phyloP scores from a whole-genome alignment of 192 early-diverging fungal genomes.

The Dissophora ornata region DNA sequence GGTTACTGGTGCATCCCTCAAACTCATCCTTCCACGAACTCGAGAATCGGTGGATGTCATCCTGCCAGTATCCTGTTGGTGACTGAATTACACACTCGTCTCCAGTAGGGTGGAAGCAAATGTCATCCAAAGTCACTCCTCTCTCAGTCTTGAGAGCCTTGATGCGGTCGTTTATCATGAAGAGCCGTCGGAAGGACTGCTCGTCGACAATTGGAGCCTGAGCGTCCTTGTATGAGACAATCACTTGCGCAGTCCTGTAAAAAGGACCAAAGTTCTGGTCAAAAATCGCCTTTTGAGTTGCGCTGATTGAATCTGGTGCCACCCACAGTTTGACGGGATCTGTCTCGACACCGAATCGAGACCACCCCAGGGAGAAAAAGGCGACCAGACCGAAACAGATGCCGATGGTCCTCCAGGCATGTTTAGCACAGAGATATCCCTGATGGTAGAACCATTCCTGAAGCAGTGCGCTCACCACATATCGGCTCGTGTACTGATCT shows the following conservation, averaged over 20 bases:
- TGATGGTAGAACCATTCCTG: conserved; percentile 72
- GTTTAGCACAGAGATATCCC: conserved; percentile 65
- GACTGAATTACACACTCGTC: conserved; percentile 73
- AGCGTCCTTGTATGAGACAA: conserved; percentile 58
- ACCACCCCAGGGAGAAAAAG: conserved; percentile 69
- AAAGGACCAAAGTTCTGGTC: conserved; percentile 73
- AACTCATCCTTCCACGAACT: conserved; percentile 60
- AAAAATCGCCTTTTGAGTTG: conserved; percentile 67
- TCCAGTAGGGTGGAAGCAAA: conserved; percentile 70
- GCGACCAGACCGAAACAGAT: conserved; percentile 55
- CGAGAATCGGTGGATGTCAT: conserved; percentile 57
- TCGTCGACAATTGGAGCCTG: conserved; percentile 54
- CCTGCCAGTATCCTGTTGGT: conserved; percentile 72
- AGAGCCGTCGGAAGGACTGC: conserved; percentile 57
- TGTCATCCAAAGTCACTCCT: conserved; percentile 59
- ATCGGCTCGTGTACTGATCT: conserved; percentile 59
- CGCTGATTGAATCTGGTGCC: conserved; percentile 63
- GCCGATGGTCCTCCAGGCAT: conserved; percentile 64
- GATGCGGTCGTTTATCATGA: conserved; percentile 62
- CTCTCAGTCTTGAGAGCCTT: conserved; percentile 46
- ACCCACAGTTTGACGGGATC: conserved; percentile 73
- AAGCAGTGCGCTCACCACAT: conserved; percentile 60
- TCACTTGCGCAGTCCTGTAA: conserved; percentile 73
- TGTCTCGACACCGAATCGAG: conserved; percentile 62
- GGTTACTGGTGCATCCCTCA: conserved; percentile 56